Evolutionary conservation across 345 rosid species (phyloP).

Genomic region (Corchorus capsularis): DNA sequence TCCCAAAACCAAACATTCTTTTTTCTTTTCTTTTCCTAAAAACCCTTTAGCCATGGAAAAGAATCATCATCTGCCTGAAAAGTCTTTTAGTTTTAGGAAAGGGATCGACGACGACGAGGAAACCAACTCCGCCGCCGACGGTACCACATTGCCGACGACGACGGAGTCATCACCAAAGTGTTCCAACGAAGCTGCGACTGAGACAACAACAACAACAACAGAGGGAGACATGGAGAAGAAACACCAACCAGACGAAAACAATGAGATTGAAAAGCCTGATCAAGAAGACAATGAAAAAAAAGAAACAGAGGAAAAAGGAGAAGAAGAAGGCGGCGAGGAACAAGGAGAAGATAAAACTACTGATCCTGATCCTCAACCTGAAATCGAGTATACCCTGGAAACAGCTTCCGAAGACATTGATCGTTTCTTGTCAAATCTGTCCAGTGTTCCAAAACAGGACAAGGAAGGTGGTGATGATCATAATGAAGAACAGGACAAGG

Average conservation of each 20-base stretch:
- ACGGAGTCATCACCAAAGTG: constrained; percentile 6
- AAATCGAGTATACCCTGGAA: constrained; percentile 44
- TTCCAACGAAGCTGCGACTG: constrained; percentile 8
- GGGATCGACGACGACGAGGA: background rate
- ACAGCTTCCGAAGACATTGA: constrained; percentile 58
- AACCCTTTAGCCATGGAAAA: constrained; percentile 21
- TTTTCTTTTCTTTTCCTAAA: background rate
- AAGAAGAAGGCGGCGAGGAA: constrained; percentile 21
- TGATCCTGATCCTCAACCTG: constrained; percentile 27
- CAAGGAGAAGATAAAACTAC: background rate
- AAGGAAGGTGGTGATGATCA: constrained; percentile 6
- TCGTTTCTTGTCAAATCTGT: constrained; percentile 34
- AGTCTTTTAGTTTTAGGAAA: background rate
- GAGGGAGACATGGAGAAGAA: background rate
- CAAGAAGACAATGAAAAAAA: constrained; percentile 22
- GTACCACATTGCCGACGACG: background rate
- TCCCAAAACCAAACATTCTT: background rate
- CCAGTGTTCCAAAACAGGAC: constrained; percentile 18
- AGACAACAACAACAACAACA: background rate
- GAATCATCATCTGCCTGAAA: background rate
- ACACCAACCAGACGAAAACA: background rate
- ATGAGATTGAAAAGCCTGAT: background rate
- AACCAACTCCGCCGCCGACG: background rate
- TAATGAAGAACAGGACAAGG: constrained; percentile 10
- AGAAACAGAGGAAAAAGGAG: constrained; percentile 18